Conservation (phyloP, 441 rosid species). For the Croton laevigatus region DNA sequence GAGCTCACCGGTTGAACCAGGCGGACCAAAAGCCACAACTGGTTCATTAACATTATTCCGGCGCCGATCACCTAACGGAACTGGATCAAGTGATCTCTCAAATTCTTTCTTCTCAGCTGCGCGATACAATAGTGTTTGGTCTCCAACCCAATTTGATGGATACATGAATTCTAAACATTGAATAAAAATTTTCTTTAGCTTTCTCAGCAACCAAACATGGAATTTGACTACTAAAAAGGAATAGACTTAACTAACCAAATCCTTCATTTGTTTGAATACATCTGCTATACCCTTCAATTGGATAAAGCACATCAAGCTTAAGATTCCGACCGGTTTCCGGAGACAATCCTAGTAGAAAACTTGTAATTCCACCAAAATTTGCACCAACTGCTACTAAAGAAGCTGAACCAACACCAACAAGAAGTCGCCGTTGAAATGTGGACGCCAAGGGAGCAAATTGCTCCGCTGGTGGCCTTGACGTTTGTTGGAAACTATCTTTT, state of each 20-base stretch:
- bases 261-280: slow-evolving; percentile 69
- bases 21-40: slow-evolving; percentile 78
- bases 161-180: slow-evolving; percentile 56
- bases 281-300: slow-evolving; percentile 67
- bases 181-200: background rate
- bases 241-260: slow-evolving; percentile 60
- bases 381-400: slow-evolving; percentile 75
- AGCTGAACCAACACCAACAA: slow-evolving; percentile 66
- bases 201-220: background rate
- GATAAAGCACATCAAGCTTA: slow-evolving; percentile 80
- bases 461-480: slow-evolving; percentile 41
- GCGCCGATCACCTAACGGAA: slow-evolving; percentile 43
- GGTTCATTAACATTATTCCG: slow-evolving; percentile 62
- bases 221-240: background rate
- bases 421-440: slow-evolving; percentile 56
- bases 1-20: slow-evolving; percentile 83
- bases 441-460: slow-evolving; percentile 65
- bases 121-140: slow-evolving; percentile 70
- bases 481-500: slow-evolving; percentile 31
- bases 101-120: slow-evolving; percentile 61
- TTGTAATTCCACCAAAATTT: slow-evolving; percentile 74
- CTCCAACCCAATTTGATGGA: slow-evolving; percentile 79
- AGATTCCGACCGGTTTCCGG: slow-evolving; percentile 63
- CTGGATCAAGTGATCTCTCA: slow-evolving; percentile 69
- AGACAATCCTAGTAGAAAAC: slow-evolving; percentile 62